Percentiles rank a stretch among this genome's conserved stretches.
Evolutionary conservation across 306 rosid genomes (phyloP).

Genomic region (Astragalus membranaceus): DNA sequence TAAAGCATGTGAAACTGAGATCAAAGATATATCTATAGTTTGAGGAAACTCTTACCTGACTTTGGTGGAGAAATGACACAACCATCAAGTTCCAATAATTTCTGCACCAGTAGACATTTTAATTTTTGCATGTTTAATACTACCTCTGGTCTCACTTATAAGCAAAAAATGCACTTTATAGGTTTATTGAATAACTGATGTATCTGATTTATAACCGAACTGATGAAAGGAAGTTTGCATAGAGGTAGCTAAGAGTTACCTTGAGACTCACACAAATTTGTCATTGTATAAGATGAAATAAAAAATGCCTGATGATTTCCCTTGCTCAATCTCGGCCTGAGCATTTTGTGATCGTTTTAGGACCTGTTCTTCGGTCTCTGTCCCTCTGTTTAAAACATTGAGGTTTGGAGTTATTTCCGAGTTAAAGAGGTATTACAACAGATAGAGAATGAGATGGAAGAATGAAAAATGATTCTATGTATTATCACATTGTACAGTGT

Average conservation of each 20-base stretch:
- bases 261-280: conserved; percentile 52
- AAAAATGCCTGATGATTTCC: conserved; percentile 58
- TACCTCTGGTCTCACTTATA: too few species aligned
- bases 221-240: background rate
- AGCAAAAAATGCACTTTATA: too few species aligned
- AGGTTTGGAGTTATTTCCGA: background rate
- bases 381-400: conserved; percentile 41
- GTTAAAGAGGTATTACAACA: background rate
- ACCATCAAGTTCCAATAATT: conserved; percentile 61
- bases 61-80: conserved; percentile 26
- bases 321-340: conserved; percentile 67
- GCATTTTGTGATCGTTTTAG: conserved; percentile 70
- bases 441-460: too few species aligned
- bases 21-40: background rate
- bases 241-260: conserved; percentile 33
- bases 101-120: conserved; percentile 30
- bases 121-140: background rate
- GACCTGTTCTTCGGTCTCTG: conserved; percentile 85
- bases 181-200: too few species aligned
- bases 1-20: background rate
- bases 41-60: conserved; percentile 35
- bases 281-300: conserved; percentile 64
- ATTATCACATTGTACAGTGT: too few species aligned
- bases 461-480: too few species aligned
- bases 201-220: too few species aligned